Evolutionary conservation across 1,139 yeast species (phyloP), one percentile per base, ranked within the genome.

Genomic region (Geotrichum restrictum): DNA sequence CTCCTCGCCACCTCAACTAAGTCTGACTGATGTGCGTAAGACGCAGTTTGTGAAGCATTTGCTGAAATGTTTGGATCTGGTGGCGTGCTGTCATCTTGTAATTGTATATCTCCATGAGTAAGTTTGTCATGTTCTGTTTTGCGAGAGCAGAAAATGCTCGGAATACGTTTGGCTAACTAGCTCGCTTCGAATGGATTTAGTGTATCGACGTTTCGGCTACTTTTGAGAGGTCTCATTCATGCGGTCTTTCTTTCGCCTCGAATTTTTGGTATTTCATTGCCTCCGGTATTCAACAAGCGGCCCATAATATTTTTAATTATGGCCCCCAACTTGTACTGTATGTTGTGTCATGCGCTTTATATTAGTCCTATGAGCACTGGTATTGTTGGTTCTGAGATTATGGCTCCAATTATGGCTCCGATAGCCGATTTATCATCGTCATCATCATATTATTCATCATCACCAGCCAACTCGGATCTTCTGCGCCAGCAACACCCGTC

Each of bases 21-120:
- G 39, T 18, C 7, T 46, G 19, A 32, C 49, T 14, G 43, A 38
- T 3, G 37, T 43, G 10, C 40, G 51, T 67, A 54, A 56, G 48
- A 49, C 55, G 8, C 57, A 54, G 49, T 62, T 64, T 43, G 57
- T 57, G 46, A 54, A 55, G 40, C 67, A 64, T 51, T 59, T 64
- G 27, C 14, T 60, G 31, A 53, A 52, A 21, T 57, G 59, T 8
- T 43, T 64, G 19, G 65, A 62, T 38, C 51, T 58, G 16, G 56
- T 63, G 24, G 57, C 59, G 24, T 60, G 55, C 42, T 49, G 59
- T 5, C 65, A 63, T 53, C 56, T 63, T 18, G 55, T 62, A 44
- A 57, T 63, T 18, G 62, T 63, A 19, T 64, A 63, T 41, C 56
- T 64, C 34, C 59, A 64, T 45, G 67, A 64, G 60, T 58, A 56